A percentile compares a stretch with the other conserved stretches of the same genome.
Conservation (phyloP, 1,284 basidiomycete species). For the Sutorius eximius region DNA sequence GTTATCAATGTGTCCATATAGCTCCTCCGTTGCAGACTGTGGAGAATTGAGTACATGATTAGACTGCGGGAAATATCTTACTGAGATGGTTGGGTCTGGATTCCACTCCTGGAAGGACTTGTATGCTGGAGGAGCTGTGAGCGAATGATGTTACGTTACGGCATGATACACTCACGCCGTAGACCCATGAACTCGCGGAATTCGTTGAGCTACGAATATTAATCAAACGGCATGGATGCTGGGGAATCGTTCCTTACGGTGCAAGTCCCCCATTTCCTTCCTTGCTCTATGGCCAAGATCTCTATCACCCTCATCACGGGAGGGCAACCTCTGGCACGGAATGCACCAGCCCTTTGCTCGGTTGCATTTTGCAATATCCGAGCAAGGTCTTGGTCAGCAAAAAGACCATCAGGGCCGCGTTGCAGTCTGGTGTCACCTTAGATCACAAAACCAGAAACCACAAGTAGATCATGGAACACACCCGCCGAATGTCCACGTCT, state of each 20-base stretch:
- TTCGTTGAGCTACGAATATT: slow-evolving; percentile 64
- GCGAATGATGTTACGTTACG: not conserved
- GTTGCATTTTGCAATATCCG: slow-evolving; percentile 66
- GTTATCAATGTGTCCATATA: slow-evolving; percentile 77
- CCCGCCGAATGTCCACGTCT: slow-evolving; percentile 57
- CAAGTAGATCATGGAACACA: slow-evolving; percentile 28
- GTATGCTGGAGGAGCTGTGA: slow-evolving; percentile 45
- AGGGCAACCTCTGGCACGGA: slow-evolving; percentile 74
- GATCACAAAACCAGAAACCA: slow-evolving; percentile 1
- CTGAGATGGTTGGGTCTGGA: slow-evolving; percentile 58
- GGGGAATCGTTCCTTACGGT: slow-evolving; percentile 46
- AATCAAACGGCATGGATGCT: slow-evolving; percentile 30
- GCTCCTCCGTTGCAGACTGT: slow-evolving; percentile 60
- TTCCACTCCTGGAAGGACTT: slow-evolving; percentile 78
- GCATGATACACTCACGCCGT: slow-evolving; percentile 37
- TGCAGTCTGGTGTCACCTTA: slow-evolving; percentile 40
- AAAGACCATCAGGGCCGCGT: slow-evolving; percentile 55
- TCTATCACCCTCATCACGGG: slow-evolving; percentile 69
- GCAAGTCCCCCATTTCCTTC: slow-evolving; percentile 72
- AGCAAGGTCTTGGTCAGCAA: slow-evolving; percentile 70
- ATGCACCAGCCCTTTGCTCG: slow-evolving; percentile 65
- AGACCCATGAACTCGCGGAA: slow-evolving; percentile 59
- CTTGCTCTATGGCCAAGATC: slow-evolving; percentile 70
- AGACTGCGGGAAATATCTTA: slow-evolving; percentile 32
- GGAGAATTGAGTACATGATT: slow-evolving; percentile 5